Evolutionary conservation across 805 yeast species (phyloP).

Genomic region (Cyberlindnera sargentensis): DNA sequence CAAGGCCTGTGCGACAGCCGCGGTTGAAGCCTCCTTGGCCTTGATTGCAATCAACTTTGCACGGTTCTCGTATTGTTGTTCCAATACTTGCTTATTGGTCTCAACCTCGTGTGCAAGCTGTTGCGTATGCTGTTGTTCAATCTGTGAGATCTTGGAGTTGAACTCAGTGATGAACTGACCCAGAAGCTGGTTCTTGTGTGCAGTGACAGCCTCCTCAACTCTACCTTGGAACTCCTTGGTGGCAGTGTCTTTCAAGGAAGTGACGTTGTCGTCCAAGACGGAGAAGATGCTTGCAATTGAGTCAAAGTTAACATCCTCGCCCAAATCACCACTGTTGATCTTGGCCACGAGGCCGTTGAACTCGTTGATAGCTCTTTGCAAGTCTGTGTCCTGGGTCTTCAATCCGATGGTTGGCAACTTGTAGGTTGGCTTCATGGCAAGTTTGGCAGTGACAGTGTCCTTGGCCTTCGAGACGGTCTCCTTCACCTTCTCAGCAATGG

Average conservation of each 20-base stretch:
- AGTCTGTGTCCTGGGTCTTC: conserved; percentile 23
- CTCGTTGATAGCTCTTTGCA: conserved; percentile 19
- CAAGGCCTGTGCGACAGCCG: conserved; percentile 48
- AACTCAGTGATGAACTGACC: conserved; percentile 53
- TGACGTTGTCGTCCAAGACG: conserved; percentile 18
- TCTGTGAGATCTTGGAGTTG: conserved; percentile 49
- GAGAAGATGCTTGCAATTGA: conserved; percentile 11
- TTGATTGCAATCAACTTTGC: conserved; percentile 59
- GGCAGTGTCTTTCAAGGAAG: conserved; percentile 8
- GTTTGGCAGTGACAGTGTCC: conserved; percentile 4
- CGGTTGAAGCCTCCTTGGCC: conserved; percentile 61
- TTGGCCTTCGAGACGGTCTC: conserved; percentile 8
- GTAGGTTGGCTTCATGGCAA: conserved; percentile 3
- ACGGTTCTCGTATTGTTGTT: conserved; percentile 68
- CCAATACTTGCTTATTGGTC: conserved; percentile 56
- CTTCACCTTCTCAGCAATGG: conserved; percentile 5
- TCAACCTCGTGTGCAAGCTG: conserved; percentile 59
- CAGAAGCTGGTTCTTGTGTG: conserved; percentile 50
- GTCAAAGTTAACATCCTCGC: conserved; percentile 9
- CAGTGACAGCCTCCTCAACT: conserved; percentile 20
- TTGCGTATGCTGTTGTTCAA: conserved; percentile 52
- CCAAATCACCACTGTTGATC: conserved; percentile 19
- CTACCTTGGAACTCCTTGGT: conserved; percentile 6
- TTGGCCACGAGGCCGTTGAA: conserved; percentile 18
- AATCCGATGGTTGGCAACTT: conserved; percentile 24